Evolutionary conservation across 805 yeast genomes (phyloP), one percentile per base, ranked within the genome.

Genomic region (Hermanozyma aechmeae): DNA sequence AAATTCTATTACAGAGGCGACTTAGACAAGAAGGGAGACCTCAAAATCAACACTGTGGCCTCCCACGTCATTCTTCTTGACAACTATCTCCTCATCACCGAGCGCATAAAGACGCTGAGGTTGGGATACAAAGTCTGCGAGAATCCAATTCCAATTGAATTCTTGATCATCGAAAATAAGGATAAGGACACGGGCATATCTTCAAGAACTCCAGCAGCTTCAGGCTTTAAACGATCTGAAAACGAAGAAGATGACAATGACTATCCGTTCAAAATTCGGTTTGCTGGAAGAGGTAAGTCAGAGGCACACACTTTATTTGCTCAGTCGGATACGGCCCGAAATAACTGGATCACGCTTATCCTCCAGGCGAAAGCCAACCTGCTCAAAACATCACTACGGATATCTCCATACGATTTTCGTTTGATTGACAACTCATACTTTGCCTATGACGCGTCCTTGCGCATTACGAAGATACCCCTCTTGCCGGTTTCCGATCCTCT

Each of bases 31-130:
- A 73, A 77, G 34, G 74, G 83, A 10, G 92, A 79, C 27, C 56
- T 75, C 42, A 71, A 76, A 59, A 57, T 76, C 17, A 78, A 76
- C 23, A 64, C 80, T 23, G 55, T 61, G 6, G 58, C 66, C 0
- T 55, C 53, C 26, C 67, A 71, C 38, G 42, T 80, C 15, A 71
- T 82, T 13, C 53, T 84, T 16, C 53, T 84, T 29, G 94, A 84
- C 46, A 81, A 84, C 43, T 81, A 65, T 41, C 52, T 84, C 25
- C 45, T 84, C 18, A 66, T 84, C 1, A 76, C 83, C 1, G 78
- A 83, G 23, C 64, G 63, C 26, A 50, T 68, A 3, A 58, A 60
- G 6, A 68, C 65, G 25, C 68, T 58, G 6, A 36, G 49, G 8
- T 30, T 35, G 26, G 64, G 37, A 10, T 58, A 47, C 32, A 43